These are phyloP conservation scores for Cicer cuneatum DNA, from an alignment of 306 rosid species.

Conservation along the genomic window DNA sequence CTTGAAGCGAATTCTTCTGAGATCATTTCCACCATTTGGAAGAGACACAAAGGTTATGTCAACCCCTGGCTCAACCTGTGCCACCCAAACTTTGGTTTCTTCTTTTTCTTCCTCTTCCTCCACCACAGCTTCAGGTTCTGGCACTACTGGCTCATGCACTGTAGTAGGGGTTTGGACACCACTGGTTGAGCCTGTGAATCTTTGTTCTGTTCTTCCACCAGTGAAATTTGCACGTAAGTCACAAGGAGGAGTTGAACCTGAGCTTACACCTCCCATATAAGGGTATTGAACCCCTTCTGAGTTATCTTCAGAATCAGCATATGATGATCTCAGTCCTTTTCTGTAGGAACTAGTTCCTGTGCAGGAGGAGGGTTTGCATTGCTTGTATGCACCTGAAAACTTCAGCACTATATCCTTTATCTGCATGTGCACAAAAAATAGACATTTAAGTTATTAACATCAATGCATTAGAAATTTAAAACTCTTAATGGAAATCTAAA, in stretches of 20 bases:
- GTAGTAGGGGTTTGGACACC: constrained; percentile 62
- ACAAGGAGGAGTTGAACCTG: constrained; percentile 90
- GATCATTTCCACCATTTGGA: constrained; percentile 91
- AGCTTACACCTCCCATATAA: constrained; percentile 75
- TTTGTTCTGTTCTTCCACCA: constrained; percentile 35
- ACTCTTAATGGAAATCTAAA: too few species aligned
- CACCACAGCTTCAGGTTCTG: constrained; percentile 64
- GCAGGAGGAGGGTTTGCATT: constrained; percentile 64
- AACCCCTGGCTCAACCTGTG: constrained; percentile 98
- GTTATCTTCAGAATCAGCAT: constrained; percentile 69
- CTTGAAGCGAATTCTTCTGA: constrained; percentile 89
- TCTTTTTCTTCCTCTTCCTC: constrained; percentile 72
- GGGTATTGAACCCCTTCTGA: constrained; percentile 90
- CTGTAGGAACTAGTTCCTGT: constrained; percentile 67
- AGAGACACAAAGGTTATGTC: constrained; percentile 82
- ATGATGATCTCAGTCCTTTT: constrained; percentile 67
- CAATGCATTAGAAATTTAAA: background rate
- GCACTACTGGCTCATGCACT: constrained; percentile 48
- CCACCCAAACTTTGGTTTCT: constrained; percentile 86
- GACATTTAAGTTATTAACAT: background rate
- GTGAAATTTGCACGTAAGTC: constrained; percentile 62
- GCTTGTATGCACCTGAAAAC: constrained; percentile 73
- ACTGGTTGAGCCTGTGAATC: constrained; percentile 38
- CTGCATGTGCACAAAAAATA: constrained; percentile 48
- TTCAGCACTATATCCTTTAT: constrained; percentile 90